Percentiles rank a stretch among this genome's conserved stretches.
These are phyloP conservation scores for Candida incommunis DNA, from an alignment of 805 yeast genomes.

Conservation along the genomic window DNA sequence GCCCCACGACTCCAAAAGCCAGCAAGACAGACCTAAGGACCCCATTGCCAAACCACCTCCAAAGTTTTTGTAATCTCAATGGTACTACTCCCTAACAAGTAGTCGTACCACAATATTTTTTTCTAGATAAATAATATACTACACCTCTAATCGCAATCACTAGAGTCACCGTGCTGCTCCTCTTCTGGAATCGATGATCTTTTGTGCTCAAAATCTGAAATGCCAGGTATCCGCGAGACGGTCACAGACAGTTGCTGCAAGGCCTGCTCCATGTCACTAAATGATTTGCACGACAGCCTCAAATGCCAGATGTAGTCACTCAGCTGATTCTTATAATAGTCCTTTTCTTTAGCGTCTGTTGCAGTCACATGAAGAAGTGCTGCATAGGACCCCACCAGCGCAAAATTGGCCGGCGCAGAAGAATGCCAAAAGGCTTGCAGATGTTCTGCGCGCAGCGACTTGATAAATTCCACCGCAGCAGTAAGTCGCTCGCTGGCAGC, in stretches of 20 bases:
- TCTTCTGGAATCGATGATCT: not conserved
- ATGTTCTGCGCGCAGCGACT: conserved; percentile 67
- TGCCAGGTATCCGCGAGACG: conserved; percentile 51
- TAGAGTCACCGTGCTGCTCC: conserved; percentile 3
- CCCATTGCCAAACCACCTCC: too few species aligned
- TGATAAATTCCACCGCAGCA: conserved; percentile 71
- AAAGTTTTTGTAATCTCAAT: not conserved
- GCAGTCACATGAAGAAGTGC: conserved; percentile 64
- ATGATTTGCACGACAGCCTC: conserved; percentile 60
- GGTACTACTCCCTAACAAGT: not conserved
- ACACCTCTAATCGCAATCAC: not conserved
- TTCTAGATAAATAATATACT: not conserved
- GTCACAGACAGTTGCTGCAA: conserved; percentile 57
- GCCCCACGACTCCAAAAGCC: too few species aligned
- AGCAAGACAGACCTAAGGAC: too few species aligned
- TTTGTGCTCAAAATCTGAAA: conserved; percentile 2
- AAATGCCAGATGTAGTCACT: conserved; percentile 66
- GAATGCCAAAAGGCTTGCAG: conserved; percentile 85
- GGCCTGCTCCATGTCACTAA: conserved; percentile 68
- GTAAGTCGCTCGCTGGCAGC: conserved; percentile 74
- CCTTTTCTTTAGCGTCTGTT: conserved; percentile 38
- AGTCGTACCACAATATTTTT: not conserved
- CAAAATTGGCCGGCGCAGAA: conserved; percentile 61
- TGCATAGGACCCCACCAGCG: conserved; percentile 80
- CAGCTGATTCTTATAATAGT: conserved; percentile 49